Conservation (phyloP, 768 basidiomycete species). For the Gyrodon lividus region DNA sequence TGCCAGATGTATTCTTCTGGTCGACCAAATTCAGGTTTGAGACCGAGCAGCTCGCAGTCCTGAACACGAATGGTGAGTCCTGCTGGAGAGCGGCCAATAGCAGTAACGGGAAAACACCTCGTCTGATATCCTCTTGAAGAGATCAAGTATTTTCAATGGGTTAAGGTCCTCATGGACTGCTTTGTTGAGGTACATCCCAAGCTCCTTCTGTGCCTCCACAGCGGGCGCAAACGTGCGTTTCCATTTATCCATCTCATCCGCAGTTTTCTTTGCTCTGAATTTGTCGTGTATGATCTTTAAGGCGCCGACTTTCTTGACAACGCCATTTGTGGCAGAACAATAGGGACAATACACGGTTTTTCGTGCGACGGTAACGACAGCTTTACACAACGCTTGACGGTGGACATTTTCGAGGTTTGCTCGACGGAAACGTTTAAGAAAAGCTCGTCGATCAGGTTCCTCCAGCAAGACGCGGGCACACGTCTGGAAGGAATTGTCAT, state of each 20-base stretch:
- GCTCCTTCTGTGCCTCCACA: slow-evolving; percentile 82
- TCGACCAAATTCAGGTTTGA: slow-evolving; percentile 83
- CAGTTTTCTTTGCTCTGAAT: slow-evolving; percentile 91
- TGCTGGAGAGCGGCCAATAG: background rate
- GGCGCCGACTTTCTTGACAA: slow-evolving; percentile 93
- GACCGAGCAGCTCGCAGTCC: slow-evolving; percentile 94
- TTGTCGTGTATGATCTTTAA: slow-evolving; percentile 98
- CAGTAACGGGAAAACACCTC: slow-evolving; percentile 52
- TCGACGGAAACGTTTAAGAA: slow-evolving; percentile 86
- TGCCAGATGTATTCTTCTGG: slow-evolving; percentile 99
- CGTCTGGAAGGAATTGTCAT: slow-evolving; percentile 46
- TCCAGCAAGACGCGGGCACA: slow-evolving; percentile 91
- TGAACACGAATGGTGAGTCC: slow-evolving; percentile 30
- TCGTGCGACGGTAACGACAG: slow-evolving; percentile 81
- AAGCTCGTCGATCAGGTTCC: slow-evolving; percentile 80
- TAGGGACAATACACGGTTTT: slow-evolving; percentile 92
- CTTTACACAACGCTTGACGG: slow-evolving; percentile 76
- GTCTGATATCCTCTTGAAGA: slow-evolving; percentile 90
- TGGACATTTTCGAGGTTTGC: slow-evolving; percentile 92
- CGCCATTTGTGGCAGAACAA: slow-evolving; percentile 90
- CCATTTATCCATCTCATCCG: slow-evolving; percentile 85
- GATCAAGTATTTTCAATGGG: slow-evolving; percentile 86
- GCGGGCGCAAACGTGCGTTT: slow-evolving; percentile 80
- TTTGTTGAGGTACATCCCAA: slow-evolving; percentile 81
- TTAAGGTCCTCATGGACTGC: slow-evolving; percentile 92